Base-by-base conservation (phyloP, 192 early-diverging fungal species). In the Cetraspora pellucida region DNA sequence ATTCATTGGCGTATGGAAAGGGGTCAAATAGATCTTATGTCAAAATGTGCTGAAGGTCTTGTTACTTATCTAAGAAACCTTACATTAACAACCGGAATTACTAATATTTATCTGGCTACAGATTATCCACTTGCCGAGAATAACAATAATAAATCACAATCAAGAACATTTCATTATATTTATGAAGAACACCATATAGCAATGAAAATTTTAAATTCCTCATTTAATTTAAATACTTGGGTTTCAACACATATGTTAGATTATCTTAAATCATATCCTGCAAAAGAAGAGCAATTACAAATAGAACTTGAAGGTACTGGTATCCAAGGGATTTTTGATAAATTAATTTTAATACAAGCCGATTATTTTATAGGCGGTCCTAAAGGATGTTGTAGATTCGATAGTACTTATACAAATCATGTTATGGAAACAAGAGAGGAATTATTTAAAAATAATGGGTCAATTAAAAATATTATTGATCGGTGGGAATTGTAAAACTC, bases 1-100 rank as follows among this genome's bases (percentile, higher is more conserved):
- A 77, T 83, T 3, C 82, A 83, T 70, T 83, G 82, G 82, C 55
- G 82, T 31, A 83, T 77, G 37, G 82, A 83, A 60, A 68, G 72
- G 14, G 66, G 77, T 3, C n/a, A 65, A 10, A 50, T 70, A 8
- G 21, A 55, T 7, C 76, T 75, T 14, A 31, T 80, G 6, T 67
- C 78, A 3, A 45, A 55, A 16, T 83, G 82, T 60, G 73, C 82
- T 0, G 23, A 64, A n/a, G 30, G 47, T 0, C 71, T 83, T 7
- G 77, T 79, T 2, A 19, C 37, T 10, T 65, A 74, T 57, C 19
- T 82, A 2, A 0, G 73, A 25, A 31, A 30, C 5, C 43, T 66
- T 14, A 66, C 28, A 66, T 0, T 30, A 11, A 63, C 13, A 19
- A 3, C 21, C 2, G 52, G 23, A 49, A 74, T 28, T 46, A 74